A percentile compares a stretch with the other conserved stretches of the same genome.
Conservation (phyloP, 129 eudicot genomes). For the Tagetes patula region DNA sequence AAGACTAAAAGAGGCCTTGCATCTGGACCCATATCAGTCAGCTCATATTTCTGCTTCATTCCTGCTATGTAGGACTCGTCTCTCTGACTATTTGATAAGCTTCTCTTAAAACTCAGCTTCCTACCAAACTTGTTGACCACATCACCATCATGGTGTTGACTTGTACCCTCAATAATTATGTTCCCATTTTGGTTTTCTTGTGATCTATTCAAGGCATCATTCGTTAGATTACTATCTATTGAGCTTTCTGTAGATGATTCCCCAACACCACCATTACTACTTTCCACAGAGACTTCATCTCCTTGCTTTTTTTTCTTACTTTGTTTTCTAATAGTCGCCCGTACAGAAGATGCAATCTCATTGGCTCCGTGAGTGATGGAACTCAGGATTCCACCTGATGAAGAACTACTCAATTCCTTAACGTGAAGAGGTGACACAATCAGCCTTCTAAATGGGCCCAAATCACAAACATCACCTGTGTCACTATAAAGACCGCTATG, state of each 20-base stretch:
- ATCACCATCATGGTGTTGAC: constrained; percentile 42
- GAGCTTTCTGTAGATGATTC: constrained; percentile 54
- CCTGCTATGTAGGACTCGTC: constrained; percentile 57
- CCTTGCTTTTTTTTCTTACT: constrained; percentile 68
- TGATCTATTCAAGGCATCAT: constrained; percentile 39
- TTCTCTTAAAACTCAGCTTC: constrained; percentile 56
- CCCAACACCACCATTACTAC: constrained; percentile 43
- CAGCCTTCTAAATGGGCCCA: constrained; percentile 85
- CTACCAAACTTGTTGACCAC: constrained; percentile 46
- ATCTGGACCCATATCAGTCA: constrained; percentile 86
- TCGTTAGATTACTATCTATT: constrained; percentile 36
- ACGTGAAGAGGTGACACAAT: constrained; percentile 84
- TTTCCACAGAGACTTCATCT: constrained; percentile 49
- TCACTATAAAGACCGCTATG: constrained; percentile 75
- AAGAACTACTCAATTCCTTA: constrained; percentile 58
- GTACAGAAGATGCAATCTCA: constrained; percentile 96
- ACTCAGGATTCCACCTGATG: constrained; percentile 78
- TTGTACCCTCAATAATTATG: constrained; percentile 36
- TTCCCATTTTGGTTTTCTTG: constrained; percentile 55
- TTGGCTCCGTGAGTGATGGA: constrained; percentile 97
- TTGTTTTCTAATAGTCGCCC: constrained; percentile 88
- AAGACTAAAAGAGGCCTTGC: constrained; percentile 92
- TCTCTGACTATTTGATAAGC: constrained; percentile 41
- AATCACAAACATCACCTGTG: constrained; percentile 92
- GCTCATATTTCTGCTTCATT: constrained; percentile 67